Evolutionary conservation across 371 early-diverging fungal genomes (phyloP).

Genomic region (Lichtheimia ramosa): DNA sequence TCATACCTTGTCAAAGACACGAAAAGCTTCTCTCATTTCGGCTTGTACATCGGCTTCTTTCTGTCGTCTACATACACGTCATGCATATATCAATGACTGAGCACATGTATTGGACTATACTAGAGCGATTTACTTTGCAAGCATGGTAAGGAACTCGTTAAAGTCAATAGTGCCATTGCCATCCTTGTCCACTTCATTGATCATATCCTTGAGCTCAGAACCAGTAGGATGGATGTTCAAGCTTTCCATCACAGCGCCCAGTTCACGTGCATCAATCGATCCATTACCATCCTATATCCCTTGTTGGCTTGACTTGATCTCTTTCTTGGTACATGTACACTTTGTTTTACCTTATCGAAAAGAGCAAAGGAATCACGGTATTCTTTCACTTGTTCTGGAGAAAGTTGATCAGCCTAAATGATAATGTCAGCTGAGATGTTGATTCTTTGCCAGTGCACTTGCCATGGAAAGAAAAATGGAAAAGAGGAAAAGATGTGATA

Average conservation of each 20-base stretch:
- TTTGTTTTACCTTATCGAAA: conserved; percentile 8
- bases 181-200: conserved; percentile 91
- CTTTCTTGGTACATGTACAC: not conserved
- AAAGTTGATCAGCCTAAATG: conserved; percentile 12
- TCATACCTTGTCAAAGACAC: conserved; percentile 44
- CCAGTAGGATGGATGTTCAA: conserved; percentile 80
- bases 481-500: not conserved
- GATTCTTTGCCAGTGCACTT: not conserved
- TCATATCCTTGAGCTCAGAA: conserved; percentile 77
- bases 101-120: not conserved
- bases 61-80: not conserved
- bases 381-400: conserved; percentile 7
- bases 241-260: conserved; percentile 90
- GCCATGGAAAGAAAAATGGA: conserved; percentile 1
- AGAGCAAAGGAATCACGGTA: conserved; percentile 6
- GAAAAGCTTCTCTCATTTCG: conserved; percentile 33
- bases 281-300: conserved; percentile 78
- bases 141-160: conserved; percentile 18
- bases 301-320: not conserved
- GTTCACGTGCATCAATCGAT: conserved; percentile 76
- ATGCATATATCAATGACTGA: no score
- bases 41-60: not conserved
- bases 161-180: conserved; percentile 19
- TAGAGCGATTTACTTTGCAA: conserved; percentile 5
- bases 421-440: not conserved